A percentile compares a stretch with the other conserved stretches of the same genome.
These are phyloP conservation scores for Selaginella tamariscina DNA, from an alignment of 75 land plant genomes.

Conservation along the genomic window DNA sequence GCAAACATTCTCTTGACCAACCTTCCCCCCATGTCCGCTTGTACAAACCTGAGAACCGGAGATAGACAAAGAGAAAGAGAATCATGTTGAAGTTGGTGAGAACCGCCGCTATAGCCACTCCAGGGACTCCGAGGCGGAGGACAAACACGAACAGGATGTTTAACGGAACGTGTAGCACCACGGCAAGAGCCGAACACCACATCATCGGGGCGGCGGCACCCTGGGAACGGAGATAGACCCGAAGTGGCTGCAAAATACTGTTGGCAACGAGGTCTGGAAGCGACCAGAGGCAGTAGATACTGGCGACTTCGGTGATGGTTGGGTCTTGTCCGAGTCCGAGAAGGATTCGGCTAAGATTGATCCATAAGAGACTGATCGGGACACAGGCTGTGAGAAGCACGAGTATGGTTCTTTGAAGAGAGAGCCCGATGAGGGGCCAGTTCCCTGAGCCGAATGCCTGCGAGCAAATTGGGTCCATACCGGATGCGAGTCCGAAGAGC, in stretches of 20 bases:
- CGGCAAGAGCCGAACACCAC: conserved; percentile 46
- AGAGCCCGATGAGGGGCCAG: conserved; percentile 22
- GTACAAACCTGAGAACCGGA: conserved; percentile 13
- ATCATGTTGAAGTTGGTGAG: conserved; percentile 46
- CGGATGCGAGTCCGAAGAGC: conserved; percentile 53
- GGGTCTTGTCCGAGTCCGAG: conserved; percentile 38
- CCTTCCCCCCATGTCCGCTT: conserved; percentile 18
- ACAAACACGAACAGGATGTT: conserved; percentile 27
- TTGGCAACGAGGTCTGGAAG: conserved; percentile 51
- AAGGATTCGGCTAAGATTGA: conserved; percentile 39
- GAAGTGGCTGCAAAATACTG: conserved; percentile 56
- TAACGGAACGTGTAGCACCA: conserved; percentile 43
- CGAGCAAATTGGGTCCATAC: conserved; percentile 67
- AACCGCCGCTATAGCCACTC: conserved; percentile 45
- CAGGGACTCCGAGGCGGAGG: conserved; percentile 37
- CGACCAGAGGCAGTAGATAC: conserved; percentile 38
- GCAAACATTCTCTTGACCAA: conserved; percentile 22
- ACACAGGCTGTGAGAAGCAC: conserved; percentile 41
- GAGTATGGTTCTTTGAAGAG: conserved; percentile 45
- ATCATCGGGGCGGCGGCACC: conserved; percentile 43
- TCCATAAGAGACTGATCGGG: conserved; percentile 48
- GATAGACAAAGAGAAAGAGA: conserved; percentile 28
- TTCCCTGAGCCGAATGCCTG: conserved; percentile 62
- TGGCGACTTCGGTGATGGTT: conserved; percentile 35
- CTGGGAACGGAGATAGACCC: conserved; percentile 45